phyloP scores from a whole-genome alignment of 2,329 filamentous ascomycete genomes.

The Exserohilum turcica region DNA sequence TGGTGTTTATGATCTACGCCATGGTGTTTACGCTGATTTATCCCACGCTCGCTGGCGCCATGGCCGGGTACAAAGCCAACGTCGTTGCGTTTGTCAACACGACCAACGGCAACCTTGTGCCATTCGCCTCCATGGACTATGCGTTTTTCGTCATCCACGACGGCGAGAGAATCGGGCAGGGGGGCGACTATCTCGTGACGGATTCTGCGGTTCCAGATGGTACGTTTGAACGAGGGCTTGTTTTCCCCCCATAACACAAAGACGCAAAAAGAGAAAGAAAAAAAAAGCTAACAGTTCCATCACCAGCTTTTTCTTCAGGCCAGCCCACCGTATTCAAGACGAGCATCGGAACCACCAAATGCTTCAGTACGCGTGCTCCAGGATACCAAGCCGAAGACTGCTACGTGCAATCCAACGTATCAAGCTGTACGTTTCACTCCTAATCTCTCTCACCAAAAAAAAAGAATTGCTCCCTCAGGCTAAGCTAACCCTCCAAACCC shows the following conservation, averaged over 20 bases:
- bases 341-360: too few relatives aligned
- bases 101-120: slow-evolving; percentile 8
- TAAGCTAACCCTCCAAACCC: not conserved
- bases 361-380: too few relatives aligned
- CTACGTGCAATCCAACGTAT: not conserved
- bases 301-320: too few relatives aligned
- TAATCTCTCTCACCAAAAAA: too few relatives aligned
- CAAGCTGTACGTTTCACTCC: not conserved
- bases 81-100: slow-evolving; percentile 15
- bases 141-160: slow-evolving; percentile 22
- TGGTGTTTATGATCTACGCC: slow-evolving; percentile 25
- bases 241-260: too few relatives aligned
- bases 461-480: not conserved
- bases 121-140: slow-evolving; percentile 10
- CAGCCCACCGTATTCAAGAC: too few relatives aligned
- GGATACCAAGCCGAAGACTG: not conserved
- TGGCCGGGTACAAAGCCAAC: slow-evolving; percentile 25
- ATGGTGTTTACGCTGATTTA: slow-evolving; percentile 24
- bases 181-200: slow-evolving; percentile 4
- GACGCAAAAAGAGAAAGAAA: too few relatives aligned
- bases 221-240: not conserved
- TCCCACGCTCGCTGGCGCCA: slow-evolving; percentile 26
- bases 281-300: too few relatives aligned
- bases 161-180: slow-evolving; percentile 15
- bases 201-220: not conserved